Percentiles rank a stretch among this genome's conserved stretches.
These are phyloP conservation scores for Wallacemonas collosoma DNA, from an alignment of 208 protist genomes.

Conservation along the genomic window DNA sequence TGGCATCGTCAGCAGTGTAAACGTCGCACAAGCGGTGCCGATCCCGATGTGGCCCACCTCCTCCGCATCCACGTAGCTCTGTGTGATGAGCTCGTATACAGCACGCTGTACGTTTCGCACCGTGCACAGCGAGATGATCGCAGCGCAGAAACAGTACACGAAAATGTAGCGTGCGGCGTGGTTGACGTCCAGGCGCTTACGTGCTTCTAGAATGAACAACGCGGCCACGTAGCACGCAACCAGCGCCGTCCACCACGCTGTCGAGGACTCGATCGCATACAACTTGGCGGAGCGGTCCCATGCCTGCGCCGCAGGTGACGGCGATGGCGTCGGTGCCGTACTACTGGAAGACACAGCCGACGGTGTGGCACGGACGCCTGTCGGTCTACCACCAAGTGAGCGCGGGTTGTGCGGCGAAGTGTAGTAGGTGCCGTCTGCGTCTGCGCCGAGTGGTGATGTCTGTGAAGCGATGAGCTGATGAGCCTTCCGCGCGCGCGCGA, in stretches of 20 bases:
- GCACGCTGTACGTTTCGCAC: slow-evolving; percentile 80
- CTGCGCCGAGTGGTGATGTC: neutral
- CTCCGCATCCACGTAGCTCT: slow-evolving; percentile 57
- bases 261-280: slow-evolving; percentile 1
- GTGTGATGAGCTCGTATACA: slow-evolving; percentile 81
- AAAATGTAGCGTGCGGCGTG: slow-evolving; percentile 34
- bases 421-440: neutral
- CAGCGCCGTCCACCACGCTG: slow-evolving; percentile 61
- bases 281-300: slow-evolving; percentile 15
- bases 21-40: slow-evolving; percentile 55
- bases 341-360: neutral
- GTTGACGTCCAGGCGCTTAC: slow-evolving; percentile 33
- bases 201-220: slow-evolving; percentile 56
- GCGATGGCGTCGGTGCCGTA: neutral
- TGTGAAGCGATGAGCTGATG: slow-evolving; percentile 4
- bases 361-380: neutral
- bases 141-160: slow-evolving; percentile 35
- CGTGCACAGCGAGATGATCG: slow-evolving; percentile 48
- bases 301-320: neutral
- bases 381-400: no score
- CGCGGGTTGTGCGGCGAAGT: no score
- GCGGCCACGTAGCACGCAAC: slow-evolving; percentile 49
- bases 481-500: slow-evolving; percentile 21
- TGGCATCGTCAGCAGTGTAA: slow-evolving; percentile 57
- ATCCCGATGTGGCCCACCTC: slow-evolving; percentile 61